Percentiles rank a stretch among this genome's conserved stretches.
These are phyloP conservation scores for Claviceps sorghi DNA, from an alignment of 2,329 filamentous ascomycete species.

Conservation along the genomic window DNA sequence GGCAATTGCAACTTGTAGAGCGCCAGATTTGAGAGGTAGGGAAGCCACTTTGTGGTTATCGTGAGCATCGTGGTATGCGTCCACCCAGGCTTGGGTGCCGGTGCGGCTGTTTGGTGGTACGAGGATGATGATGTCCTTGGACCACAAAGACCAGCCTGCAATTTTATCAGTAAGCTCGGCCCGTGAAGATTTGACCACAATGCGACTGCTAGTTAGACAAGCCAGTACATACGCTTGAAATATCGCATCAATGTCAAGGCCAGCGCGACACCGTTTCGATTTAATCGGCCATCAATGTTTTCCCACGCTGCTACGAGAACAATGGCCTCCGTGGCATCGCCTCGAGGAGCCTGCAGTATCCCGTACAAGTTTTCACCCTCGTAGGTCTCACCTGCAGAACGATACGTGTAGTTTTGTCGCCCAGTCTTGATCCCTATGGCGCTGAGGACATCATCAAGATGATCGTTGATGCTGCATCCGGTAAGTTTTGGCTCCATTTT, in stretches of 20 bases:
- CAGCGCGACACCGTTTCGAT: slow-evolving; percentile 75
- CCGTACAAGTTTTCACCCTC: slow-evolving; percentile 85
- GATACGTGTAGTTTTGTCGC: slow-evolving; percentile 76
- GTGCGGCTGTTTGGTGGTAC: slow-evolving; percentile 78
- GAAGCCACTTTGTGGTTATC: slow-evolving; percentile 54
- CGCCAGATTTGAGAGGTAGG: slow-evolving; percentile 79
- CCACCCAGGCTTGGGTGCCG: slow-evolving; percentile 91
- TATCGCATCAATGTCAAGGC: slow-evolving; percentile 80
- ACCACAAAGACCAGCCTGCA: slow-evolving; percentile 87
- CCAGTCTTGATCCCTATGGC: slow-evolving; percentile 76
- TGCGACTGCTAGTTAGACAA: neutral
- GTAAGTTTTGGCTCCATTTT: neutral
- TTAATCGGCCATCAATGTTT: slow-evolving; percentile 64
- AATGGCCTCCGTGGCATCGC: slow-evolving; percentile 93
- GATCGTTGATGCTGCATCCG: slow-evolving; percentile 44
- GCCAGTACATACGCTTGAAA: slow-evolving; percentile 55
- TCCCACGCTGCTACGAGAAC: slow-evolving; percentile 82
- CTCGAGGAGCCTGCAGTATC: slow-evolving; percentile 80
- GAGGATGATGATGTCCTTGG: slow-evolving; percentile 92
- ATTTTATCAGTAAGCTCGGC: slow-evolving; percentile 8
- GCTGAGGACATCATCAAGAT: slow-evolving; percentile 59
- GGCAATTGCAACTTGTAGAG: slow-evolving; percentile 83
- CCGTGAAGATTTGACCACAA: neutral
- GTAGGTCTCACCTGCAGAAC: slow-evolving; percentile 57
- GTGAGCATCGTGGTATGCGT: slow-evolving; percentile 90